Conservation (phyloP, 805 yeast species). For the Wickerhamomyces mucosus region DNA sequence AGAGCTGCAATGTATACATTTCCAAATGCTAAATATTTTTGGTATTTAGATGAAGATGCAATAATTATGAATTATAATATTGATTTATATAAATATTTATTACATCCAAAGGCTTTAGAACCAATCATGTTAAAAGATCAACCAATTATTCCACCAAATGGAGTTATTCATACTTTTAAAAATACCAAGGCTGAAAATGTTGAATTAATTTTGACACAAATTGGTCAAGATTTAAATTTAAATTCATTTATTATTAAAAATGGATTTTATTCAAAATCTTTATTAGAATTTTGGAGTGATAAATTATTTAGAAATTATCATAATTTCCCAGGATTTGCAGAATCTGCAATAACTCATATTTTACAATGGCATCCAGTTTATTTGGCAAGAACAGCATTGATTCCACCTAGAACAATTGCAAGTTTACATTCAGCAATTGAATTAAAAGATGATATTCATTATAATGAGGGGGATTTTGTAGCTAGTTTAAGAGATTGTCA, state of each 20-base stretch:
- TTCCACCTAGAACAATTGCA: constrained; percentile 54
- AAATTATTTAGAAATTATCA: constrained; percentile 56
- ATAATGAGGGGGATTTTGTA: constrained; percentile 58
- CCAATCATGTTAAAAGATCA: constrained; percentile 57
- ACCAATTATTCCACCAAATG: constrained; percentile 64
- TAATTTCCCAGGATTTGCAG: constrained; percentile 48
- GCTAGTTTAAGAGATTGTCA: constrained; percentile 53
- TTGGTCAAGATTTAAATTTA: constrained; percentile 51
- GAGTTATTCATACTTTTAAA: constrained; percentile 60
- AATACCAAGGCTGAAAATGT: constrained; percentile 45
- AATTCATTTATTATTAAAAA: constrained; percentile 66
- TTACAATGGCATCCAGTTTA: constrained; percentile 92
- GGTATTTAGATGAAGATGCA: constrained; percentile 78
- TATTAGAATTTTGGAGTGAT: constrained; percentile 77
- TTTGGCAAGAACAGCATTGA: constrained; percentile 61
- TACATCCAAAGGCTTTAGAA: constrained; percentile 51
- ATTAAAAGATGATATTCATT: constrained; percentile 36
- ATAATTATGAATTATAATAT: constrained; percentile 64
- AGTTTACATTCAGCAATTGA: constrained; percentile 31
- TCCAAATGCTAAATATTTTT: constrained; percentile 83
- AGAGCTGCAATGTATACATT: constrained; percentile 91
- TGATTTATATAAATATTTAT: constrained; percentile 48
- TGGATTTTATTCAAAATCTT: constrained; percentile 51
- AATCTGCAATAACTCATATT: constrained; percentile 73
- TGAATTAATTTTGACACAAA: constrained; percentile 61